Percentiles rank a stretch among this genome's conserved stretches.
Evolutionary conservation across 2,329 filamentous ascomycete species (phyloP).

Genomic region (Drechslera avenae): DNA sequence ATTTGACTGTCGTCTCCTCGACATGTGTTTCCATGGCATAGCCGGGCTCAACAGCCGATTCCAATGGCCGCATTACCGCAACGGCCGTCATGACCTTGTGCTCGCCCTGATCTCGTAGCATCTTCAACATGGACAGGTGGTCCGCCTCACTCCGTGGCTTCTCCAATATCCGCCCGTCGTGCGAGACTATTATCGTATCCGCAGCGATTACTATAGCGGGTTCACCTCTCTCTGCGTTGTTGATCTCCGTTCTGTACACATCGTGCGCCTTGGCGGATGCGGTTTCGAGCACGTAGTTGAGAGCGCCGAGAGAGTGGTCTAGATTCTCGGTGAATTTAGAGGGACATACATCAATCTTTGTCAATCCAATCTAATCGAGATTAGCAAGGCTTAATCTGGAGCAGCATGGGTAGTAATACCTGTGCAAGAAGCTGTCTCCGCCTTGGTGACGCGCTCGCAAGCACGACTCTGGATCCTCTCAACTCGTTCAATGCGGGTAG

Average conservation of each 20-base stretch:
- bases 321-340: constrained; percentile 86
- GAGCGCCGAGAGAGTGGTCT: constrained; percentile 83
- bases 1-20: constrained; percentile 90
- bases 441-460: constrained; percentile 87
- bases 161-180: constrained; percentile 79
- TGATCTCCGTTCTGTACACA: constrained; percentile 67
- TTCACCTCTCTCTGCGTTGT: constrained; percentile 65
- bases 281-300: constrained; percentile 90
- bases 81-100: constrained; percentile 90
- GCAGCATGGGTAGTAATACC: constrained; percentile 49
- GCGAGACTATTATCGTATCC: constrained; percentile 85
- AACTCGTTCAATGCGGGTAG: constrained; percentile 80
- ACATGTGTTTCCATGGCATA: constrained; percentile 82
- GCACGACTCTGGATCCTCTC: constrained; percentile 78
- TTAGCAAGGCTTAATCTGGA: background rate
- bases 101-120: constrained; percentile 73
- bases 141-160: constrained; percentile 84
- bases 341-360: constrained; percentile 80
- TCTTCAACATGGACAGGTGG: constrained; percentile 82
- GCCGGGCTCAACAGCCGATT: constrained; percentile 80
- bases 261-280: constrained; percentile 81
- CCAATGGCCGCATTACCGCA: constrained; percentile 79
- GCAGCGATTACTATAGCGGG: constrained; percentile 86
- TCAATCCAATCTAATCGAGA: constrained; percentile 71
- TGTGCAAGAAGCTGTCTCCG: constrained; percentile 79